Base-by-base conservation (phyloP, 2,329 filamentous ascomycete species). In the Orbilia blumenaviensis region DNA sequence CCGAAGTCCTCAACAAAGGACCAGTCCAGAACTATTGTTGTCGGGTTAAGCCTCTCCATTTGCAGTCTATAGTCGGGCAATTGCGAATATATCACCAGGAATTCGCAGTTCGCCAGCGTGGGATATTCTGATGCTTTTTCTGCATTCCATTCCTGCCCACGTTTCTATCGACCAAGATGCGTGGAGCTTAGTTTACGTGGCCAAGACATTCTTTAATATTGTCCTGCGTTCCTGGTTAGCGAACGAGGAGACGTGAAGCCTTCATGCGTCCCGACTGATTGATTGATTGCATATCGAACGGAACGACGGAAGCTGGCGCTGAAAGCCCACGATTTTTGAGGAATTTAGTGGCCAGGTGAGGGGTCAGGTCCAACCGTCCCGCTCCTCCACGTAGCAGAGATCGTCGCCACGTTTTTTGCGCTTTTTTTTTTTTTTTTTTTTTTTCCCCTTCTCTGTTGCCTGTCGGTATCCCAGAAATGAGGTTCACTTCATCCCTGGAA, bases 361-460 rank as follows among this genome's bases (percentile, higher is more conserved):
- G 60, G 58, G 56, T 34, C 27, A 27, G 60, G 36, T 56, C 60
- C 67, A 66, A 64, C 60, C 67, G 67, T 72, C 69, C 54, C 63
- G 54, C 61, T 32, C 23, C 34, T 29, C 44, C 62, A 66, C 62
- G 44, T 63, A 56, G 21, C 56, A 48, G 44, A 50, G 62, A 76
- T 69, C 64, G 50, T 69, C 72, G 72, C 72, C 72, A 76, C 64
- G 72, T 76, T 76, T 68, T 76, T 23, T 25, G 32, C 10, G 14
- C 25, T 56, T 44, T 52, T 44, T 46, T 10, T 14, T 34, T 56
- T 44, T 52, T 44, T 46, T 66, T 72, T 27, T 32, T 32, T 72
- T 66, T 72, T 48, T 50, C 60, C 48, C 41, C 63, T 46, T 21
- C n/a, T n/a, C n/a, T n/a, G n/a, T n/a, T n/a, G n/a, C n/a, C n/a